Evolutionary conservation across 2,329 filamentous ascomycete genomes (phyloP), one percentile per base, ranked within the genome.

Genomic region (Diaporthe sp.): DNA sequence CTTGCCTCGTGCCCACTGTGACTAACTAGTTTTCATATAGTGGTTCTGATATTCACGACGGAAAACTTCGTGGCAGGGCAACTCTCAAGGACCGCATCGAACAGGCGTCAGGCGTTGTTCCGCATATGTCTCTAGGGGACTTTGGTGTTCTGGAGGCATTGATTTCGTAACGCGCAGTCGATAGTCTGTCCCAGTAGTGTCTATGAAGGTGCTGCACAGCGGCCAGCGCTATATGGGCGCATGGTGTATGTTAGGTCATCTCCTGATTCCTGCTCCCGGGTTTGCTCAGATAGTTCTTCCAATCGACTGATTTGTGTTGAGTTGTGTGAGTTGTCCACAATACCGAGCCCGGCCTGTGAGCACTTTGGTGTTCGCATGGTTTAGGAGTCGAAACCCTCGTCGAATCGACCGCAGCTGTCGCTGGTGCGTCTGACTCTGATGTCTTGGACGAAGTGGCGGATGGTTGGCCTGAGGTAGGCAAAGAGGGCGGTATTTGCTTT

Each of bases 21-120:
- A 42, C 65, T 70, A 34, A 70, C 65, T 55, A n/a, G 31, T 31
- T 5, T 22, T 9, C 9, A 37, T 22, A 55, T 22, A 55, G 65
- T 70, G 65, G 65, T 70, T 42, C 15, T 70, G 46, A 70, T 42
- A 15, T 70, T 51, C 15, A 46, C 13, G 44, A 39, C 10, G 46
- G 28, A 28, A 7, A 17, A 10, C 3, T 12, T 49, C 19, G 34
- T 17, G 7, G 46, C n/a, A 28, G 28, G 13, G 13, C 8, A 2
- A 25, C n/a, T 44, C 34, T 25, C 37, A 42, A 10, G 4, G 3
- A 22, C n/a, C 13, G 65, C 34, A 70, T 55, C 15, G n/a, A 39
- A 31, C 7, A 70, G 49, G 46, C n/a, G 49, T 70, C 42, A 39
- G 65, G 22, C 28, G 39, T 70, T 55, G 15, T 68, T 28, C 6